Percentiles rank a stretch among this genome's conserved stretches.
Conservation (phyloP, 1,139 yeast species). For the Candida sp. region DNA sequence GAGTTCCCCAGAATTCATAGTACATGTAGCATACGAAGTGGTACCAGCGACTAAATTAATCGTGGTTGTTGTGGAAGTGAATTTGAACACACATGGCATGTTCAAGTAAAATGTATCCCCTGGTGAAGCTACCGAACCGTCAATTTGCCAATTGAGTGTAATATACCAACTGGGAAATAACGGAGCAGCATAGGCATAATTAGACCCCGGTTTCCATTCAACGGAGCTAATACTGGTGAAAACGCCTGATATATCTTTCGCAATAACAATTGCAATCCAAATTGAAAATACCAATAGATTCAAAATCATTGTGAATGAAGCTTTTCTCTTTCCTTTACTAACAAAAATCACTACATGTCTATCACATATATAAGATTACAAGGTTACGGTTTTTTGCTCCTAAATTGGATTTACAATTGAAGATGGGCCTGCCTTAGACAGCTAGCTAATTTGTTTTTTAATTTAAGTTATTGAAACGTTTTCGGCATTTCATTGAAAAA, state of each 20-base stretch:
- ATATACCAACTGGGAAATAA: conserved; percentile 22
- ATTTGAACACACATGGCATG: conserved; percentile 23
- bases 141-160: conserved; percentile 20
- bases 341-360: too few relatives aligned
- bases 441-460: too few relatives aligned
- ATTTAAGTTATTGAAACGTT: too few relatives aligned
- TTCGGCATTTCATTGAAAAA: too few relatives aligned
- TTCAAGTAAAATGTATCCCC: conserved; percentile 24
- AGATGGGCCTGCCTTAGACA: too few relatives aligned
- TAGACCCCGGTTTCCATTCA: conserved; percentile 8
- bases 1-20: conserved; percentile 17
- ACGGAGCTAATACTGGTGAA: conserved; percentile 15
- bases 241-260: conserved; percentile 9
- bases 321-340: too few relatives aligned
- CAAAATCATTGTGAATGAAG: too few relatives aligned
- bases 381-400: too few relatives aligned
- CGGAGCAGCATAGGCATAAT: conserved; percentile 9
- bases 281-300: too few relatives aligned
- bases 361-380: too few relatives aligned
- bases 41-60: conserved; percentile 19
- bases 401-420: too few relatives aligned
- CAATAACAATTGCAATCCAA: neutral
- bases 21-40: conserved; percentile 24
- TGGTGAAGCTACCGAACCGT: conserved; percentile 13
- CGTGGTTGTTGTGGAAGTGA: conserved; percentile 12